Base-by-base conservation (phyloP, 345 rosid species). In the Jatropha curcas region DNA sequence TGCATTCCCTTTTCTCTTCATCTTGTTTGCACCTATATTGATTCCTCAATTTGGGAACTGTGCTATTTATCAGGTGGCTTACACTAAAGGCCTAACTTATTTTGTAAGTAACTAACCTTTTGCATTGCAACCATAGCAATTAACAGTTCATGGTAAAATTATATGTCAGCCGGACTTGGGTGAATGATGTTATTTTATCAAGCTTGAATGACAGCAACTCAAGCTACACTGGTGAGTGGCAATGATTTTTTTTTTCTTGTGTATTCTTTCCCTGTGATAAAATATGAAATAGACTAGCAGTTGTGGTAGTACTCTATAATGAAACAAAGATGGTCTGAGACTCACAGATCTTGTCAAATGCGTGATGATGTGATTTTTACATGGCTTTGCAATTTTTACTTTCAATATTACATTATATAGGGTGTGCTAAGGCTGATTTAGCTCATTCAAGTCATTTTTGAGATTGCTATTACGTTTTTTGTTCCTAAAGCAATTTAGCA, bases 181-280 rank as follows among this genome's bases (percentile, higher is more conserved):
- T 86, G 76, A 89, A 85, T 74, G 92, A 83, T 80, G 80, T 82
- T 60, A 74, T 92, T 74, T 79, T 80, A 43, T 79, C 93, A n/a
- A 84, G 89, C 69, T 79, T 85, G 30, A 81, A 80, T 41, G 75
- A 58, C 60, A 81, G 68, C 65, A 70, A 76, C 60, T 71, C 80
- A 31, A 82, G 86, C 75, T 95, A 92, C 77, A 81, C 97, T 14
- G 99, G 99, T 92, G 73, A 88, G 87, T 35, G 52, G 4, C 4
- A 27, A 17, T 30, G 3, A 2, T 2, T 25, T 34, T 25, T 43
- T 41, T 13, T 24, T 12, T n/a, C 16, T 37, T 27, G 0, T 1
- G 33, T 67, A 19, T 34, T 33, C 48, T 27, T 55, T 39, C 45
- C n/a, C 28, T 24, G 34, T 16, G n/a, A 27, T 56, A 17, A 56